Evolutionary conservation across 169 alveolate genomes (phyloP), one percentile per base, ranked within the genome.

Genomic region (Eimeria necatrix): DNA sequence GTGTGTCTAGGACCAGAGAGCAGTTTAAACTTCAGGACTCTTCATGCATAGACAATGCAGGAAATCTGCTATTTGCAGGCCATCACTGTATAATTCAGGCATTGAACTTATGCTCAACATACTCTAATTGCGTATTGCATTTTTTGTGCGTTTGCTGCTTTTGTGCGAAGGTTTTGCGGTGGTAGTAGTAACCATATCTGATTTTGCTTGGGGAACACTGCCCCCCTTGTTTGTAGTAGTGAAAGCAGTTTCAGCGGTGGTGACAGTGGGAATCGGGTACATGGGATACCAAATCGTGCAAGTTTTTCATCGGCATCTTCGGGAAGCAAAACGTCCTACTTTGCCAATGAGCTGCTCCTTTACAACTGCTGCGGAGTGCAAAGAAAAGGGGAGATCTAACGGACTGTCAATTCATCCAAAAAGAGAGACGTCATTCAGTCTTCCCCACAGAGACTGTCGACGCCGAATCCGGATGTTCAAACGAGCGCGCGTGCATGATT

Each of bases 271-370:
- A 4, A 49, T 56, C 4, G 92, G 92, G 4, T 26, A 60, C 12
- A 32, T 60, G 59, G 92, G 81, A 24, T 85, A 85, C 49, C 92
- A 59, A 51, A 85, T 85, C 24, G 92, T 85, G 73, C 92, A 49
- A 56, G 51, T 60, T n/a, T 85, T 85, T n/a, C 49, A 41, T 78
- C 20, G 81, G 61, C 80, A 85, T 18, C 46, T 85, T 26, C 53
- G 92, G 60, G 92, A 85, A 59, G 81, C 61, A 24, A 85, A 85
- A 53, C 92, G 92, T 6, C 80, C 80, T 3, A 60, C 61, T 0
- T 59, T 51, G 51, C 92, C 90, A 14, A 12, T 53, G 32, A 22
- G 73, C 8, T 53, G 71, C 74, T 9, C 24, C 9, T 32, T 59
- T 14, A 51, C 90, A 16, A 53, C 18, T 53, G 56, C 74, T 24